These are phyloP conservation scores for Capsicum baccatum DNA, from an alignment of 257 asterid species.

Conservation along the genomic window DNA sequence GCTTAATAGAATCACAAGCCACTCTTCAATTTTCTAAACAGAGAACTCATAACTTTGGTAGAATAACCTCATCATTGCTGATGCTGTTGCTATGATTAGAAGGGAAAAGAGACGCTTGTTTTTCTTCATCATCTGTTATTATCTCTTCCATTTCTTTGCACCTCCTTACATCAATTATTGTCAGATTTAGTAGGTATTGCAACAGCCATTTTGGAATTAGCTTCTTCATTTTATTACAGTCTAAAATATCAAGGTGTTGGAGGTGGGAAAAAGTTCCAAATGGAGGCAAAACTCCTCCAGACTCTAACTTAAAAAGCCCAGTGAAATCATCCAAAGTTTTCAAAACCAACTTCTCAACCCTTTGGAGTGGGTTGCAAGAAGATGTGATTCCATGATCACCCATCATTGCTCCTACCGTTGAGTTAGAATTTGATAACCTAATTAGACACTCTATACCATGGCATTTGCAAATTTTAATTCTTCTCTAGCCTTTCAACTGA, in stretches of 20 bases:
- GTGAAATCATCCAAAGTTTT: slow-evolving; percentile 27
- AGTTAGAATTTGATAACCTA: slow-evolving; percentile 21
- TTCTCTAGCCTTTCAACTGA: slow-evolving; percentile 25
- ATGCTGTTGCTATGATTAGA: neutral
- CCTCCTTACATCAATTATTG: slow-evolving; percentile 24
- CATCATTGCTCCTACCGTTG: neutral
- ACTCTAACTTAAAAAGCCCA: slow-evolving; percentile 28
- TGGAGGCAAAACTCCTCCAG: slow-evolving; percentile 13
- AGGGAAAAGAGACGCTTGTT: neutral
- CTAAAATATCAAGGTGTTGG: slow-evolving; percentile 6
- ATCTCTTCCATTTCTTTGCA: slow-evolving; percentile 34
- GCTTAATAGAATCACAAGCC: neutral
- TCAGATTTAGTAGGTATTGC: slow-evolving; percentile 31
- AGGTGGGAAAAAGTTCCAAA: slow-evolving; percentile 36
- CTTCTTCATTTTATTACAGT: slow-evolving; percentile 29
- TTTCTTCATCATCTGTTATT: slow-evolving; percentile 27
- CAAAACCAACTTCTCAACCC: neutral
- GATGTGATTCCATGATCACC: neutral
- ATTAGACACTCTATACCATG: slow-evolving; percentile 33
- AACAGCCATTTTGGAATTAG: slow-evolving; percentile 28
- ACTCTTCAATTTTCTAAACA: neutral
- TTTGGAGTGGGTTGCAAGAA: neutral
- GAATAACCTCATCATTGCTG: neutral
- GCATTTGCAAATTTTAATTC: neutral
- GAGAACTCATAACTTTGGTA: slow-evolving; percentile 31